These are phyloP conservation scores for Xerocomus spinulosus DNA, from an alignment of 768 basidiomycete genomes.

Conservation along the genomic window DNA sequence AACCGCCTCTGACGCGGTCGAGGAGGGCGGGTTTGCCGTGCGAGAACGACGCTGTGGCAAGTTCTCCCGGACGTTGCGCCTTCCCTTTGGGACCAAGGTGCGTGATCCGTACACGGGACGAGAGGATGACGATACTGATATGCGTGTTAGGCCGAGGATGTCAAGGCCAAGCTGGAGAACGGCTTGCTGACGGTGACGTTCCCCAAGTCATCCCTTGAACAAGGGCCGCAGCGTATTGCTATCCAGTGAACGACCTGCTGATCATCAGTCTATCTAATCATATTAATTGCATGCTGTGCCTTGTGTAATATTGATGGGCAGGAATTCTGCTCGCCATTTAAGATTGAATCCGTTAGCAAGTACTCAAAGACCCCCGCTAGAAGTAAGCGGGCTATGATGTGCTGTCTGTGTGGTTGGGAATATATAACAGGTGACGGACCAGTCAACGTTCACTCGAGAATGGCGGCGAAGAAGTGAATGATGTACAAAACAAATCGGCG, in stretches of 20 bases:
- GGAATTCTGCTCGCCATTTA: too few species aligned
- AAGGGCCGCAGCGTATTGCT: slow-evolving; percentile 38
- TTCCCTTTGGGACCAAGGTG: slow-evolving; percentile 48
- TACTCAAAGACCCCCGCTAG: too few species aligned
- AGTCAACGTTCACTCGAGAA: too few species aligned
- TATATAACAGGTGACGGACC: too few species aligned
- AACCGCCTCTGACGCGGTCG: slow-evolving; percentile 27
- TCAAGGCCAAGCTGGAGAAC: slow-evolving; percentile 43
- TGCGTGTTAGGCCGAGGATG: slow-evolving; percentile 37
- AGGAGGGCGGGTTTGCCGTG: slow-evolving; percentile 38
- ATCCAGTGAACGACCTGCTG: neutral
- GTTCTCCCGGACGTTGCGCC: slow-evolving; percentile 42
- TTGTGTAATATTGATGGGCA: too few species aligned
- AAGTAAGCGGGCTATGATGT: too few species aligned
- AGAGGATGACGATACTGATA: neutral
- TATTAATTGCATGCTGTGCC: too few species aligned
- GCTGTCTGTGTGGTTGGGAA: too few species aligned
- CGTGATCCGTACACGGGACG: neutral
- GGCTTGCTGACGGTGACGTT: slow-evolving; percentile 44
- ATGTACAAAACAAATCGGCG: too few species aligned
- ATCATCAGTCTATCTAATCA: too few species aligned
- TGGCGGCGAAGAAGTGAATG: too few species aligned
- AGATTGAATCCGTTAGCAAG: too few species aligned
- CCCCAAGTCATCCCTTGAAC: slow-evolving; percentile 37
- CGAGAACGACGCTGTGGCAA: slow-evolving; percentile 43